Conservation (phyloP, 1,284 basidiomycete genomes). For the Lentinus polychrous region DNA sequence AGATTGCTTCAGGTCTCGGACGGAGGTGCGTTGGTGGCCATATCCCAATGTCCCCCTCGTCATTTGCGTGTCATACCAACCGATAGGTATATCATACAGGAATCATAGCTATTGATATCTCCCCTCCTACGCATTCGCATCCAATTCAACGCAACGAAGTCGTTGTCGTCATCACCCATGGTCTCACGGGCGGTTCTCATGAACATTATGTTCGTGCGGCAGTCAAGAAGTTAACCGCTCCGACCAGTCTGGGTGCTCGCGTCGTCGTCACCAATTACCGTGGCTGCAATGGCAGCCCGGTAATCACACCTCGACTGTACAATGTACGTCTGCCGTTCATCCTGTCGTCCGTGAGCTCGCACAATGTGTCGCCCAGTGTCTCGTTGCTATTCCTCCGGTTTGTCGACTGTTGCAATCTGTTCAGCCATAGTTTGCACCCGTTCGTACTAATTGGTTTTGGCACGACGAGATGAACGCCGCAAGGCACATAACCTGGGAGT, state of each 20-base stretch:
- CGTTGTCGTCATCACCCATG: constrained; percentile 22
- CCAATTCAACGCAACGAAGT: constrained; percentile 14
- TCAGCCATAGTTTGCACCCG: not conserved
- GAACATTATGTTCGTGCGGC: constrained; percentile 23
- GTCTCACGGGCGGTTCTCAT: constrained; percentile 25
- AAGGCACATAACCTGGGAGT: too few relatives aligned
- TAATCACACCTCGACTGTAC: constrained; percentile 22
- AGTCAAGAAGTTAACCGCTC: constrained; percentile 12
- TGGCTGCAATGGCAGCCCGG: constrained; percentile 22
- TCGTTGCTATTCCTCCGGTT: too few relatives aligned
- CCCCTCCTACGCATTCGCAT: constrained; percentile 15
- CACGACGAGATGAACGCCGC: too few relatives aligned
- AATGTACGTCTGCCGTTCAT: constrained; percentile 16
- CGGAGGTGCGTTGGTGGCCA: constrained; percentile 14
- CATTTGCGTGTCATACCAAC: not conserved
- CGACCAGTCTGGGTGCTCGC: constrained; percentile 17
- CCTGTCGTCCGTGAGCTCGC: not conserved
- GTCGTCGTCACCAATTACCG: constrained; percentile 23
- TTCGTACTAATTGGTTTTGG: too few relatives aligned
- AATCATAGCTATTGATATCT: constrained; percentile 21
- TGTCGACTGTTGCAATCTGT: not conserved
- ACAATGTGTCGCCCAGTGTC: too few relatives aligned
- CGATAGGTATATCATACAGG: constrained; percentile 14
- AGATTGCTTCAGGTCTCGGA: constrained; percentile 18
- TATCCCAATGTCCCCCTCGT: not conserved